A percentile compares a stretch with the other conserved stretches of the same genome.
These are phyloP conservation scores for Quercus suber DNA, from an alignment of 306 rosid genomes.

Conservation along the genomic window DNA sequence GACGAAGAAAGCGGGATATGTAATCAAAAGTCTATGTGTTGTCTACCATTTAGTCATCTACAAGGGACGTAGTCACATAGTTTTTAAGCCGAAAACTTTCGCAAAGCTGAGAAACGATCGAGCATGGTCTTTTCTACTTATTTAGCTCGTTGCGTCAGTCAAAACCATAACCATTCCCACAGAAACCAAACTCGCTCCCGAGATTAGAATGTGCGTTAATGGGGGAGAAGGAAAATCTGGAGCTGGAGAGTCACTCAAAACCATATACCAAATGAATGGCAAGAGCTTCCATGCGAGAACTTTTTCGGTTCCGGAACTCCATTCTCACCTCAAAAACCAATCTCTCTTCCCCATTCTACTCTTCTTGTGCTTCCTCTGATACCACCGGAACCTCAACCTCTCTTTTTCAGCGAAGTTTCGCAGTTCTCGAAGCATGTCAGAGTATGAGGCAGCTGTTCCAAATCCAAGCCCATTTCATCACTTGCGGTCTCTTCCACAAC, in stretches of 20 bases:
- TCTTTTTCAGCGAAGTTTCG: background rate
- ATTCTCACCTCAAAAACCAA: conserved; percentile 26
- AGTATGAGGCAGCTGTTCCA: conserved; percentile 44
- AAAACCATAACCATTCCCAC: no score
- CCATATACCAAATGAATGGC: conserved; percentile 52
- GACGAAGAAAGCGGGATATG: no score
- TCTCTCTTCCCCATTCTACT: conserved; percentile 11
- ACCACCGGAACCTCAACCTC: background rate
- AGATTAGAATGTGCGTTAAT: conserved; percentile 38
- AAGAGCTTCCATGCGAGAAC: conserved; percentile 44
- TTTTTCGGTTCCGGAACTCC: conserved; percentile 31
- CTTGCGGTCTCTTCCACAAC: conserved; percentile 35
- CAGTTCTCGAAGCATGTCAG: conserved; percentile 20
- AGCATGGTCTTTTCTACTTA: no score
- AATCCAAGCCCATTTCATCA: conserved; percentile 55
- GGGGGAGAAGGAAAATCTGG: conserved; percentile 36
- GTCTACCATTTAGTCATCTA: no score
- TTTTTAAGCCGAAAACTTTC: no score
- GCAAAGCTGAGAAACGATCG: no score
- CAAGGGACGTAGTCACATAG: no score
- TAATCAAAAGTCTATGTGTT: no score
- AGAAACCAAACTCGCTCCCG: background rate
- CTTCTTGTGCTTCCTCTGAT: background rate
- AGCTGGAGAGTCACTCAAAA: conserved; percentile 8
- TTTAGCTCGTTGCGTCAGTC: no score